phyloP scores from a whole-genome alignment of 2,329 filamentous ascomycete species.

The Fusarium sororula region DNA sequence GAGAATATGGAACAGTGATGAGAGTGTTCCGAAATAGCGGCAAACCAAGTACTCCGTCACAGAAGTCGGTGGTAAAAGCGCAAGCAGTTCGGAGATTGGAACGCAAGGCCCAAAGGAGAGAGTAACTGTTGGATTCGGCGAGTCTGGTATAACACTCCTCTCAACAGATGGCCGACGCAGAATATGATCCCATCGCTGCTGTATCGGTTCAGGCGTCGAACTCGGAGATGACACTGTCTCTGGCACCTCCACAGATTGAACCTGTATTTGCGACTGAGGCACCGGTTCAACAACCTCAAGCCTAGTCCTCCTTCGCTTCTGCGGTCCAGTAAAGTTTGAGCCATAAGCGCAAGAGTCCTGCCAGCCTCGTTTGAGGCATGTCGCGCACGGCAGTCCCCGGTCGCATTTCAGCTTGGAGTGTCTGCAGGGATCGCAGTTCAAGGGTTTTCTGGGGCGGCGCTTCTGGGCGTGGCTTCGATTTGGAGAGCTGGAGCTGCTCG shows the following conservation, averaged over 20 bases:
- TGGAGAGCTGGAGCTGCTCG: background rate
- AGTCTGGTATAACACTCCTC: background rate
- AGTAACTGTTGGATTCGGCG: background rate
- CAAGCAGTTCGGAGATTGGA: background rate
- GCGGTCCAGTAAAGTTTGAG: background rate
- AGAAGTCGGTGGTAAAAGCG: background rate
- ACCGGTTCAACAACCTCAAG: background rate
- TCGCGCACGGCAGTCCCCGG: conserved; percentile 4
- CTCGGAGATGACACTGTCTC: background rate
- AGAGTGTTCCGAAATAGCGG: background rate
- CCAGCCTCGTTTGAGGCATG: conserved; percentile 16
- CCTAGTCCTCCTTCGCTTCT: accelerated
- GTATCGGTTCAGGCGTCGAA: background rate
- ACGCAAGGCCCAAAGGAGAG: background rate
- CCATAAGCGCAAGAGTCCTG: conserved; percentile 2
- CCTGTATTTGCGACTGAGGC: background rate
- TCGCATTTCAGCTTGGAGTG: conserved; percentile 21
- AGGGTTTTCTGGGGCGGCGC: conserved; percentile 8
- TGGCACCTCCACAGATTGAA: background rate
- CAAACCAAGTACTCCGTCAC: conserved; percentile 1
- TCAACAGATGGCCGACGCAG: background rate
- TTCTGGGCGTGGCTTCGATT: background rate
- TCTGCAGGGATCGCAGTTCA: conserved; percentile 16
- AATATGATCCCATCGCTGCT: conserved; percentile 12
- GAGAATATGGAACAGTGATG: background rate